Percentiles rank a stretch among this genome's conserved stretches.
Evolutionary conservation across 2,329 filamentous ascomycete genomes (phyloP).

Genomic region (Claviceps sp.): DNA sequence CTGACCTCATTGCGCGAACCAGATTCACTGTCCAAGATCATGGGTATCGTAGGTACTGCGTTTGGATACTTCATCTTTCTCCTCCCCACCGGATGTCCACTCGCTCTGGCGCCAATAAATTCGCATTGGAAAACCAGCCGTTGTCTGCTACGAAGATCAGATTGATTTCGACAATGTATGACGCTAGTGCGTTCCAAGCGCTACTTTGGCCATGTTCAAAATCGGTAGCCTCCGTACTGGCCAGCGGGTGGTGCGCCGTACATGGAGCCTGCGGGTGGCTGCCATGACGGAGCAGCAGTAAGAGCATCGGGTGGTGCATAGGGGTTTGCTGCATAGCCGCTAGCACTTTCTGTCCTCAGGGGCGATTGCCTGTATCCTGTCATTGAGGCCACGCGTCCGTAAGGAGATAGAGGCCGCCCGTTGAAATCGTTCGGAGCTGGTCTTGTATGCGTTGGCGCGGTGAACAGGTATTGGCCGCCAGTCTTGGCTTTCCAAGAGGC

Average conservation of each 20-base stretch:
- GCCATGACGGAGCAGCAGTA: slow-evolving; percentile 12
- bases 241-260: slow-evolving; percentile 20
- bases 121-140: slow-evolving; percentile 2
- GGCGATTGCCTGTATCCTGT: slow-evolving; percentile 38
- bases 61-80: neutral
- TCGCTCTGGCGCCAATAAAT: slow-evolving; percentile 12
- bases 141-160: neutral
- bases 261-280: slow-evolving; percentile 16
- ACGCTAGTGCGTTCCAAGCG: neutral
- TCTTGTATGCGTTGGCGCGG: slow-evolving; percentile 23
- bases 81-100: slow-evolving; percentile 7
- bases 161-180: neutral
- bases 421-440: slow-evolving; percentile 31
- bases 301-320: slow-evolving; percentile 18
- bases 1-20: neutral
- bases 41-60: neutral
- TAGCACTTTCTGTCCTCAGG: slow-evolving; percentile 31
- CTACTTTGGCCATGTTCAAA: slow-evolving; percentile 8
- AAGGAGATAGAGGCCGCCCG: slow-evolving; percentile 34
- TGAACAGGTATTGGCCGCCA: slow-evolving; percentile 21
- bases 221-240: slow-evolving; percentile 25
- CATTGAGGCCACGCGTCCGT: slow-evolving; percentile 26
- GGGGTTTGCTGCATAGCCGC: slow-evolving; percentile 14
- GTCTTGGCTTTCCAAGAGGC: slow-evolving; percentile 37
- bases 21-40: neutral